Conservation (phyloP, 306 rosid species). For the Arachis hypogaea region DNA sequence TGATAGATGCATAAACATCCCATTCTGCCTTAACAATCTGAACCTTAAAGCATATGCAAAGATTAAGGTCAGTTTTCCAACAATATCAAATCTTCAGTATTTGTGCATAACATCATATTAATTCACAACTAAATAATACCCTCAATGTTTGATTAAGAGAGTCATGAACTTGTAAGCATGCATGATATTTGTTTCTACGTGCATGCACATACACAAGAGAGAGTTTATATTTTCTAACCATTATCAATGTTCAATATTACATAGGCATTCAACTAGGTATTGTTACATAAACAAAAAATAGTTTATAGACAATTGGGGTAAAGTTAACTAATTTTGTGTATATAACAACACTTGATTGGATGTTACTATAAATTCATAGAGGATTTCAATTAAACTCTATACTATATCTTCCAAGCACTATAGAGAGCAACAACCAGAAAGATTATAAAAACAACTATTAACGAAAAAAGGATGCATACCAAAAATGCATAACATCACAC, state of each 20-base stretch:
- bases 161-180: constrained; percentile 7
- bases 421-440: not conserved
- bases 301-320: too few relatives aligned
- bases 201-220: too few relatives aligned
- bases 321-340: too few relatives aligned
- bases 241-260: too few relatives aligned
- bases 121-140: constrained; percentile 2
- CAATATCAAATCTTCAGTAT: not conserved
- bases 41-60: constrained; percentile 48
- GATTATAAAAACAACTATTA: too few relatives aligned
- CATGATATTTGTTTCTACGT: not conserved
- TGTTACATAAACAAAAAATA: too few relatives aligned
- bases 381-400: too few relatives aligned
- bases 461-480: not conserved
- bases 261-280: too few relatives aligned
- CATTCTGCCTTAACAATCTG: constrained; percentile 59
- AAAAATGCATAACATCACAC: not conserved
- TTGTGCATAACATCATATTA: not conserved
- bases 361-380: too few relatives aligned
- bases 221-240: too few relatives aligned
- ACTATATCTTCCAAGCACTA: not conserved
- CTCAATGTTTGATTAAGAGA: not conserved
- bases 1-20: constrained; percentile 80
- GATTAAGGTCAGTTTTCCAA: constrained; percentile 21
- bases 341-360: too few relatives aligned